Percentiles rank a stretch among this genome's conserved stretches.
These are phyloP conservation scores for Penicillium roqueforti DNA, from an alignment of 495 filamentous ascomycete genomes.

Conservation along the genomic window DNA sequence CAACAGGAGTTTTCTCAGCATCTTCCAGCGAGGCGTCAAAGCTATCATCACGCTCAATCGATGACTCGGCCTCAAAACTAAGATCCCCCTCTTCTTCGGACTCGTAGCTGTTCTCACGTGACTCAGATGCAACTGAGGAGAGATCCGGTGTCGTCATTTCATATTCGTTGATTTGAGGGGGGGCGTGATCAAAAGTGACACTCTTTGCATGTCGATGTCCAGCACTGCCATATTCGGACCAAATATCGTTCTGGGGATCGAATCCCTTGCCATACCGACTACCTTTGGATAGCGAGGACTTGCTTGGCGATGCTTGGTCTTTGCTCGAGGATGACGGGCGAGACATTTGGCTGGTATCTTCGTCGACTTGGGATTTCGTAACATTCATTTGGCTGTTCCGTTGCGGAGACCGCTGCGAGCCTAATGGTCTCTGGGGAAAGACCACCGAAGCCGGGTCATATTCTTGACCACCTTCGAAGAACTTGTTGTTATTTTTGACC, in stretches of 20 bases:
- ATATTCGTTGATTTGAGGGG: constrained; percentile 93
- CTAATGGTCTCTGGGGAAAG: constrained; percentile 72
- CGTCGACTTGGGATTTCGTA: constrained; percentile 32
- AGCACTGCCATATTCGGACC: constrained; percentile 58
- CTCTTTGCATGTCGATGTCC: constrained; percentile 83
- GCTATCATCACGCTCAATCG: constrained; percentile 73
- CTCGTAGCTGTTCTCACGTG: constrained; percentile 87
- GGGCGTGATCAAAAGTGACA: constrained; percentile 91
- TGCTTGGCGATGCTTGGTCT: constrained; percentile 71
- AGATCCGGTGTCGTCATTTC: constrained; percentile 95
- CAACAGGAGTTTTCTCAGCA: constrained; percentile 93
- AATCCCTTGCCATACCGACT: constrained; percentile 66
- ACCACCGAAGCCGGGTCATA: constrained; percentile 79
- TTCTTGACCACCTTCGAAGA: constrained; percentile 82
- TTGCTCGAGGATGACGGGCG: constrained; percentile 63
- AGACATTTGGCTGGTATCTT: constrained; percentile 30
- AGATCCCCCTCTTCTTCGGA: constrained; percentile 69
- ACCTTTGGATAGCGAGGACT: constrained; percentile 72
- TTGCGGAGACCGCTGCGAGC: constrained; percentile 53
- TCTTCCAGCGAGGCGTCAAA: constrained; percentile 94
- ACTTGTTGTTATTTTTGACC: constrained; percentile 95
- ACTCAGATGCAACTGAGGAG: constrained; percentile 82
- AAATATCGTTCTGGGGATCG: constrained; percentile 65
- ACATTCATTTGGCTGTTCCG: constrained; percentile 62
- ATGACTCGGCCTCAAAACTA: constrained; percentile 66